Evolutionary conservation across 1,139 yeast genomes (phyloP), one percentile per base, ranked within the genome.

Genomic region (Entelexis sorbosivorans): DNA sequence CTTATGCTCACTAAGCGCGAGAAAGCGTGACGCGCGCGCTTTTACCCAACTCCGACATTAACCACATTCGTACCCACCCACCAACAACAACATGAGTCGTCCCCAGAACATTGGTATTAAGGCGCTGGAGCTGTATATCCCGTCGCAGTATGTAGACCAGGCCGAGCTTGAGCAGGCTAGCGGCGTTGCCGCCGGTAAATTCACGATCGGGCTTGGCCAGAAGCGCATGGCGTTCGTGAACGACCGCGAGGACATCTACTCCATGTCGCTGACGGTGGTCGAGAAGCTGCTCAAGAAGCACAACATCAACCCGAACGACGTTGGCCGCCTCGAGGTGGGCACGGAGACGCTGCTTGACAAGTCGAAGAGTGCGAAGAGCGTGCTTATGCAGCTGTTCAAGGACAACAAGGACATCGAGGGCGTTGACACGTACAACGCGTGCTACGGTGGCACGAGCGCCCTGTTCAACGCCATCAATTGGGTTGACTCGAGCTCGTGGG

Each of bases 381-480:
- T 91, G 47, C 76, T 93, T 70, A 91, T 89, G 87, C 97, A 89
- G 72, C 77, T 93, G 61, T 83, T 93, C 63, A 89, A 84, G 56
- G 93, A 78, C 52, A 91, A 91, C 74, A 71, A 75, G 62, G 98
- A 93, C 66, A 76, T 91, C 61, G 99, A 93, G 72, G 99, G 99
- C 70, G 74, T 93, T 59, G 99, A 93, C 71, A 88, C 95, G 59
- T 69, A 89, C 63, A 93, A 93, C 69, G 99, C 99, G 43, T 93
- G 99, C 73, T 93, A 93, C 71, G 98, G 98, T 68, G 99, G 97
- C 68, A 91, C 98, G 60, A 81, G 84, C 63, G 97, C 98, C 20
- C 78, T 93, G 40, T 82, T 93, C 73, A 91, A 89, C 73, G 80
- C 96, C 26, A 68, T 91, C 66, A 89, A 88, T 77, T 93, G 98